Base-by-base conservation (phyloP, 1,284 basidiomycete species). In the Austropuccinia psidii region DNA sequence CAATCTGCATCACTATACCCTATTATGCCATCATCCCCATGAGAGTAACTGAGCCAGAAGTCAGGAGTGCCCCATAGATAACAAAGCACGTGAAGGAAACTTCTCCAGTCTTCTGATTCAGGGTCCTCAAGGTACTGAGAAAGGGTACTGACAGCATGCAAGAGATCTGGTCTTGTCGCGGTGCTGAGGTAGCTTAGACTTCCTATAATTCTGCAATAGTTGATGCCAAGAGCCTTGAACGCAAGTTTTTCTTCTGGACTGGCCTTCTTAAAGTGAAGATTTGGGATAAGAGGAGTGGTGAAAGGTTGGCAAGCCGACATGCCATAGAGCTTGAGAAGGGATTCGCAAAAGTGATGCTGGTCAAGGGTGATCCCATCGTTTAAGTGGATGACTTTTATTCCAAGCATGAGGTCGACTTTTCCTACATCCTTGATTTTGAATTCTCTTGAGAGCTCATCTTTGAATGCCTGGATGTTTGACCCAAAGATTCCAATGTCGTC, bases 1-100 rank as follows among this genome's bases (percentile, higher is more conserved):
- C 64, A 66, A 47, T 66, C 64, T 5, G 64, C 43, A 52, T 66
- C 24, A 9, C 33, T 27, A 43, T 45, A 49, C 3, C 21, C 61
- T 4, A 8, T 5, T 37, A 58, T 9, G 4, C n/a, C 13, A 9
- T 21, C 15, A n/a, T n/a, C 7, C 7, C 4, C 19, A 45, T 24
- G 27, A 4, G 31, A 21, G 4, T 64, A 45, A 6, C 11, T 11
- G 21, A 64, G 9, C 8, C 3, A 21, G 41, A 45, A n/a, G 39
- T 15, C 27, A 5, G 17, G 31, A 8, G 13, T 8, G 31, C 55
- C 31, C 8, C 4, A 17, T 13, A 64, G 35, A 21, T 64, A 64
- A 3, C 31, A 13, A 4, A 64, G 29, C 4, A 64, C 61, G 45
- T 64, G 61, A 11, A 29, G n/a, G 21, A 49, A 43, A 7, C 8